Conservation (phyloP, 371 early-diverging fungal species). For the Batrachochytrium dendrobatidis region DNA sequence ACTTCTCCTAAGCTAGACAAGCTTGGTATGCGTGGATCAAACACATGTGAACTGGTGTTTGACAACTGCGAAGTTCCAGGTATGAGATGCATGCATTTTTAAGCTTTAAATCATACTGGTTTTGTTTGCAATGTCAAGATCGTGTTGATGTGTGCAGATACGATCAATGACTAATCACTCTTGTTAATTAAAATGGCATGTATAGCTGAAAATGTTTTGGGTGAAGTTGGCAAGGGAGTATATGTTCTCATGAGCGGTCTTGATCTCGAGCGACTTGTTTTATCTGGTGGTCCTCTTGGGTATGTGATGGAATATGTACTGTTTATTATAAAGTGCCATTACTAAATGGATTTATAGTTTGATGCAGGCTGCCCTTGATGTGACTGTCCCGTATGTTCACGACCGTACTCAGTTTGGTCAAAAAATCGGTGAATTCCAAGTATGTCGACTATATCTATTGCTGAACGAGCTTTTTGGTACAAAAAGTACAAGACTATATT, state of each 20-base stretch:
- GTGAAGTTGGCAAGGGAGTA: constrained; percentile 82
- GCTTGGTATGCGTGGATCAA: constrained; percentile 95
- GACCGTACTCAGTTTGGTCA: constrained; percentile 82
- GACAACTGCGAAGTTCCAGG: constrained; percentile 88
- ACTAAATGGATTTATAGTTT: constrained; percentile 35
- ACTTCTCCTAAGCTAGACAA: constrained; percentile 89
- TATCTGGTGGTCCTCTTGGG: constrained; percentile 92
- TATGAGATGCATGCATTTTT: constrained; percentile 6
- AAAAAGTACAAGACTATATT: not conserved
- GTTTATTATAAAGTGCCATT: not conserved
- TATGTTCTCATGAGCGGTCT: constrained; percentile 96
- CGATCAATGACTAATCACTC: too few species aligned
- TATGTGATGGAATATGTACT: constrained; percentile 16
- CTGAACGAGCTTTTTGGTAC: not conserved
- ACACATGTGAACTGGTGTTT: constrained; percentile 93
- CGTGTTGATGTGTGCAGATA: not conserved
- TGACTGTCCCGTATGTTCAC: constrained; percentile 79
- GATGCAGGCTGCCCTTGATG: constrained; percentile 87
- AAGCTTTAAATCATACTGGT: not conserved
- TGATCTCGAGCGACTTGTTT: constrained; percentile 86
- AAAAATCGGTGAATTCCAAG: constrained; percentile 86
- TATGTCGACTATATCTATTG: constrained; percentile 11
- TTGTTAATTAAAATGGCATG: not conserved
- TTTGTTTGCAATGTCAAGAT: constrained; percentile 3
- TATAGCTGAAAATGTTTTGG: constrained; percentile 80